These are phyloP conservation scores for Angomonas ambiguus DNA, from an alignment of 208 protist genomes.

Conservation along the genomic window DNA sequence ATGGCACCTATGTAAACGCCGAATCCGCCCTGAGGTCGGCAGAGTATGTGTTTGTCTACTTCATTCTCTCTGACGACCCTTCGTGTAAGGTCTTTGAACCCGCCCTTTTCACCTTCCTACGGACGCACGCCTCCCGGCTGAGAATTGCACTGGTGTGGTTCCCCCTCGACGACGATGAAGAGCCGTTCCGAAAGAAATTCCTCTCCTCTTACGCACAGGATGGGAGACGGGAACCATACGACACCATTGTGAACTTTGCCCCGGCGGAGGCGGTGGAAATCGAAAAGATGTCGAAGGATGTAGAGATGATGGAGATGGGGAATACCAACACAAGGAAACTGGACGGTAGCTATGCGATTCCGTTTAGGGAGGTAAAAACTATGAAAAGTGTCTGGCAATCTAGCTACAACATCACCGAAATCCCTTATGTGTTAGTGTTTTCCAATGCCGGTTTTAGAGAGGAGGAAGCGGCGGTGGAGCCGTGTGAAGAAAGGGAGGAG, in stretches of 20 bases:
- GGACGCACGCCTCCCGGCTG: slow-evolving; percentile 6
- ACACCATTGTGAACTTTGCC: background rate
- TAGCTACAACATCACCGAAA: background rate
- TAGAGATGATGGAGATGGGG: slow-evolving; percentile 5
- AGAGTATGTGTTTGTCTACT: slow-evolving; percentile 37
- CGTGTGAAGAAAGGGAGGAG: background rate
- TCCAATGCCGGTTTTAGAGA: background rate
- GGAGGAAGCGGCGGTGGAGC: background rate
- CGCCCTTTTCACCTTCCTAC: slow-evolving; percentile 24
- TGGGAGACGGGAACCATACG: background rate
- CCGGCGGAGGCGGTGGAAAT: background rate
- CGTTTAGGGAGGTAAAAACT: background rate
- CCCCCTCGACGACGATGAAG: slow-evolving; percentile 28
- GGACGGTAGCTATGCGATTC: background rate
- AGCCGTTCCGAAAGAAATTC: background rate
- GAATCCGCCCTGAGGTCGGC: slow-evolving; percentile 14
- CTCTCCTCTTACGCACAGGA: background rate
- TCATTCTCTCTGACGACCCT: slow-evolving; percentile 44
- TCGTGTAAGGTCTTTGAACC: slow-evolving; percentile 47
- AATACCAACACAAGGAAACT: background rate
- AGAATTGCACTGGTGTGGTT: slow-evolving; percentile 46
- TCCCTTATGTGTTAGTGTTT: slow-evolving; percentile 1
- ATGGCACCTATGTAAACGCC: slow-evolving; percentile 13
- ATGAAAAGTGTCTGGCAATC: background rate
- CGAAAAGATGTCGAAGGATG: background rate